Conservation (phyloP, 2,329 filamentous ascomycete species). For the Truncatella angustata region DNA sequence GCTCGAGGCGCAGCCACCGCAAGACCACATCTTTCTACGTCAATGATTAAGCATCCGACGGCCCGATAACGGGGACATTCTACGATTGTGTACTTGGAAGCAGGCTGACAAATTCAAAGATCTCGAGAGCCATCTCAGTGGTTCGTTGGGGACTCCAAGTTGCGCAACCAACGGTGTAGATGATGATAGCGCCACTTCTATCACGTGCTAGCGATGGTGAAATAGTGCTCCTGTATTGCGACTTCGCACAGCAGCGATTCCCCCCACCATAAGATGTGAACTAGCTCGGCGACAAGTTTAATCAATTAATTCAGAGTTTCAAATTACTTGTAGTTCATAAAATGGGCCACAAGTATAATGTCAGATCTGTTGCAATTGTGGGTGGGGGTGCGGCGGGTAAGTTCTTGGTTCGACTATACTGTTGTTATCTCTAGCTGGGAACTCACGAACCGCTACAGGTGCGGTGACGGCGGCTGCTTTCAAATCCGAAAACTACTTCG, state of each 20-base stretch:
- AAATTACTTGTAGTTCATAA: background rate
- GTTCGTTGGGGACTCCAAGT: background rate
- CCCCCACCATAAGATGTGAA: background rate
- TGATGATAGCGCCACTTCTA: background rate
- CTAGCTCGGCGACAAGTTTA: background rate
- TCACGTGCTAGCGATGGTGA: conserved; percentile 17
- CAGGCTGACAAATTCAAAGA: background rate
- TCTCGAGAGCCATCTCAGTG: background rate
- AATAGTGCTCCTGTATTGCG: conserved; percentile 13
- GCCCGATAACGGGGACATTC: too few species aligned
- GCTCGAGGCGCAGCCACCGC: too few species aligned
- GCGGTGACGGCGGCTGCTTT: conserved; percentile 45
- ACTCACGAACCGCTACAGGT: conserved; percentile 28
- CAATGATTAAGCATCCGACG: too few species aligned
- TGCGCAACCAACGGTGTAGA: background rate
- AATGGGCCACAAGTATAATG: conserved; percentile 20
- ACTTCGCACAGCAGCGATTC: conserved; percentile 4
- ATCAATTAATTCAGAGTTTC: background rate
- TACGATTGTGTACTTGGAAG: too few species aligned
- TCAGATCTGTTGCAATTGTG: conserved; percentile 41
- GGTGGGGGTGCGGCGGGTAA: conserved; percentile 42
- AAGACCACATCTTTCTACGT: too few species aligned
- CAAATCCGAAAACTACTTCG: conserved; percentile 41
- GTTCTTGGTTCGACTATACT: background rate
- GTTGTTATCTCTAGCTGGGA: background rate